Conservation (phyloP, 2,329 filamentous ascomycete species). For the Chrysoporthe austroafricana region DNA sequence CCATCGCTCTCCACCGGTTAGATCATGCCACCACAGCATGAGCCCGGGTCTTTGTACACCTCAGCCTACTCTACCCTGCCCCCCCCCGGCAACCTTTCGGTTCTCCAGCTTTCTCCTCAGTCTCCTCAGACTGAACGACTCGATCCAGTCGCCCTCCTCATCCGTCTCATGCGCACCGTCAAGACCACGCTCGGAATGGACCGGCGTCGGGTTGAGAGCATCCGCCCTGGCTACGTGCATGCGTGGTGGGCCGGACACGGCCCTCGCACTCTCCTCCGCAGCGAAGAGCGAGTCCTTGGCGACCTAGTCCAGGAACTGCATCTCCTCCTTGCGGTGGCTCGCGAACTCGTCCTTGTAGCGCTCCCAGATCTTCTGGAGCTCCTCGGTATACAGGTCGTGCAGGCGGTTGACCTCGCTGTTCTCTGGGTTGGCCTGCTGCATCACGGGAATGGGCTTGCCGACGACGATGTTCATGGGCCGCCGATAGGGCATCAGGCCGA, state of each 20-base stretch:
- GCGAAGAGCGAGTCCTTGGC: neutral
- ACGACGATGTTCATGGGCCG: constrained; percentile 87
- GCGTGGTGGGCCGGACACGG: neutral
- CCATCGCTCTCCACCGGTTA: neutral
- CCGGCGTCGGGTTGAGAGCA: neutral
- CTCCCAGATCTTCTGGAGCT: constrained; percentile 74
- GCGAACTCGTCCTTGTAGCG: constrained; percentile 79
- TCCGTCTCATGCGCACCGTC: neutral
- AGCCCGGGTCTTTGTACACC: neutral
- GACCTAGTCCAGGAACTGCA: constrained; percentile 65
- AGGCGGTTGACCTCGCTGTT: constrained; percentile 78
- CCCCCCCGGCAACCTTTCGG: neutral
- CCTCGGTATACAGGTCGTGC: constrained; percentile 77
- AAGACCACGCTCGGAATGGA: neutral
- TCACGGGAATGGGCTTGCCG: constrained; percentile 76
- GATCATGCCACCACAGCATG: neutral
- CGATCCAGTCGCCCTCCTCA: neutral
- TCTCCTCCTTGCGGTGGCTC: constrained; percentile 62
- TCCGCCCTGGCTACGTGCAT: neutral
- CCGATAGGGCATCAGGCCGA: constrained; percentile 93
- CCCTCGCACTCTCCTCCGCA: no score
- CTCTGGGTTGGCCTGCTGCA: constrained; percentile 65
- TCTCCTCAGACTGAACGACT: neutral
- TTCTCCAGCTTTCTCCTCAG: no score
- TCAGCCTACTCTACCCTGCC: neutral